phyloP scores from a whole-genome alignment of 495 filamentous ascomycete genomes.

The Penicillium diatomitis region DNA sequence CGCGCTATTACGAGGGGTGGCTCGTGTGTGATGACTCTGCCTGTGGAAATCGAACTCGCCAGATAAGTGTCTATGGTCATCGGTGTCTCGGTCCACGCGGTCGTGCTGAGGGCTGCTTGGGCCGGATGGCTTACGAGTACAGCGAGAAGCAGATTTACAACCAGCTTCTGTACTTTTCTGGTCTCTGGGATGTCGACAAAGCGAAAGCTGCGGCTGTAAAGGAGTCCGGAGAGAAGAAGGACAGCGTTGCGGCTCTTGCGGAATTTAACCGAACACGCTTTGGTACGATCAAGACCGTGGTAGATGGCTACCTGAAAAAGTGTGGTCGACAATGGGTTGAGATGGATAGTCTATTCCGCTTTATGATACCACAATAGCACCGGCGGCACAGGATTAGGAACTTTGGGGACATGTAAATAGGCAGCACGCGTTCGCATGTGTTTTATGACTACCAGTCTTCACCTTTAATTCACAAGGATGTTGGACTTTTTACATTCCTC shows the following conservation, averaged over 20 bases:
- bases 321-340: constrained; percentile 93
- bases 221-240: constrained; percentile 39
- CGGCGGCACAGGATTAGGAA: constrained; percentile 6
- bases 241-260: constrained; percentile 59
- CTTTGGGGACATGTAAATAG: constrained; percentile 20
- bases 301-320: constrained; percentile 81
- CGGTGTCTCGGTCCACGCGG: constrained; percentile 82
- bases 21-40: constrained; percentile 79
- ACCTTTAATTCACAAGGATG: too few relatives aligned
- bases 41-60: constrained; percentile 80
- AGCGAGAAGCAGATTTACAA: constrained; percentile 88
- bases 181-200: constrained; percentile 84
- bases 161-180: constrained; percentile 81
- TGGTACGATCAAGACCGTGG: constrained; percentile 61
- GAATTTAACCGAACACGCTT: constrained; percentile 75
- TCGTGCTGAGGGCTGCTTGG: constrained; percentile 71
- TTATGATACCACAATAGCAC: constrained; percentile 40
- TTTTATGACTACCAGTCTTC: not conserved
- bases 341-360: constrained; percentile 85
- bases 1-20: constrained; percentile 86
- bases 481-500: too few relatives aligned
- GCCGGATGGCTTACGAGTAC: constrained; percentile 81
- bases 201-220: constrained; percentile 46
- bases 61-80: constrained; percentile 85
- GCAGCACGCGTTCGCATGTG: constrained; percentile 2